Evolutionary conservation across 345 rosid species (phyloP), one percentile per base, ranked within the genome.

Genomic region (Fremontodendron californicum): DNA sequence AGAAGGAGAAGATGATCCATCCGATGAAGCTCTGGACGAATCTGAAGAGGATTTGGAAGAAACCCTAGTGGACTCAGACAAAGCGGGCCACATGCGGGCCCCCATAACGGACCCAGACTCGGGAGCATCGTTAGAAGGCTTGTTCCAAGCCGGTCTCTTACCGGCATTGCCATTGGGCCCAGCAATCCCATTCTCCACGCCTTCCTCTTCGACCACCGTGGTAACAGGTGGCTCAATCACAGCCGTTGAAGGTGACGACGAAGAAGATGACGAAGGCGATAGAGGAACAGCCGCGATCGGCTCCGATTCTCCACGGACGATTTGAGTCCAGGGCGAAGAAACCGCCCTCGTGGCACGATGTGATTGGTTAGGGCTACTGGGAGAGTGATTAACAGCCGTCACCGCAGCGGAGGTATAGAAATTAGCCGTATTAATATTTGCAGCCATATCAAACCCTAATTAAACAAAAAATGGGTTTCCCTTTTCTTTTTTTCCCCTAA

Each of bases 111-210:
- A 84, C 29, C 79, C 94, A 13, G 74, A 78, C 71, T 86, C 92
- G 37, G 82, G 78, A 19, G 85, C 78, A 15, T 87, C 89, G 77
- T 87, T 86, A 9, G 90, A 86, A 6, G 93, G 99, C 86, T 76
- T 87, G 55, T 81, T 91, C 99, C 99, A 93, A 9, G 75, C 92
- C 25, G 83, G 89, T 79, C 70, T 88, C 90, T 86, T 93, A 75
- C 89, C 96, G 0, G 82, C 90, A 86, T 89, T 87, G 65, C 84
- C 89, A 29, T 78, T 84, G 48, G 71, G 48, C 67, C 77, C 86
- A 31, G 40, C 23, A 25, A 31, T 80, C 29, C 82, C 87, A 37
- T 73, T 61, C 75, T 89, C 92, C 58, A 55, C 31, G 55, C 74
- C 45, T 78, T 85, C 88, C 42, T 83, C 90, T 58, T 87, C 89